Evolutionary conservation across 768 basidiomycete genomes (phyloP), one percentile per base, ranked within the genome.

Genomic region (Tricholomella constricta): DNA sequence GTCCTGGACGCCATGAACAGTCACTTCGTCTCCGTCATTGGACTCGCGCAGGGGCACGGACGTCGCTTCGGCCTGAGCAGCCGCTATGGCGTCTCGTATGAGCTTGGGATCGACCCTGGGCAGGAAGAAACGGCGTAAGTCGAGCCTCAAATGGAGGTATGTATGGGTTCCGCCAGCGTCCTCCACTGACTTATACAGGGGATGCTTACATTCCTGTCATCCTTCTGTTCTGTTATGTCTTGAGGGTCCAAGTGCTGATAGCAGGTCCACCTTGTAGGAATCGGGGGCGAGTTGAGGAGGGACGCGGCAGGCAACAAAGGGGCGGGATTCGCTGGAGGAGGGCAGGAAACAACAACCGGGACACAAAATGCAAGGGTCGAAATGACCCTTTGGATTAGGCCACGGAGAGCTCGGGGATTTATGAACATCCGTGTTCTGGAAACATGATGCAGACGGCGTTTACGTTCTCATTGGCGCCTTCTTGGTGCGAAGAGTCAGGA

Each of bases 371-470:
- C 51, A 56, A 59, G 59, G 50, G 62, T 59, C 60, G 52, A 57
- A 56, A 47, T 62, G 58, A 51, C 34, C 31, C 42, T n/a, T 38
- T n/a, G 36, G 17, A 49, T 50, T 29, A 52, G 17, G 42, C 67
- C 69, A 65, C 63, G 63, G 67, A 67, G 55, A 56, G 52, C 64
- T 58, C 65, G 68, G 66, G 34, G 17, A 46, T 62, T 57, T 62
- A 64, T 58, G 60, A 56, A 37, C 62, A 56, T 62, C 54, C 50
- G 57, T 43, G 59, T 67, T 69, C 67, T 65, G 59, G 67, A 69
- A 69, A 56, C 64, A 51, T 52, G 54, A 43, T 56, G 38, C 17
- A 27, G 40, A 47, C 26, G 40, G 45, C 45, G 48, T 54, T 58
- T 61, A 61, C 59, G 59, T 62, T 23, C 48, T 49, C 47, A 26